These are phyloP conservation scores for Priceomyces medius DNA, from an alignment of 805 yeast species.

Conservation along the genomic window DNA sequence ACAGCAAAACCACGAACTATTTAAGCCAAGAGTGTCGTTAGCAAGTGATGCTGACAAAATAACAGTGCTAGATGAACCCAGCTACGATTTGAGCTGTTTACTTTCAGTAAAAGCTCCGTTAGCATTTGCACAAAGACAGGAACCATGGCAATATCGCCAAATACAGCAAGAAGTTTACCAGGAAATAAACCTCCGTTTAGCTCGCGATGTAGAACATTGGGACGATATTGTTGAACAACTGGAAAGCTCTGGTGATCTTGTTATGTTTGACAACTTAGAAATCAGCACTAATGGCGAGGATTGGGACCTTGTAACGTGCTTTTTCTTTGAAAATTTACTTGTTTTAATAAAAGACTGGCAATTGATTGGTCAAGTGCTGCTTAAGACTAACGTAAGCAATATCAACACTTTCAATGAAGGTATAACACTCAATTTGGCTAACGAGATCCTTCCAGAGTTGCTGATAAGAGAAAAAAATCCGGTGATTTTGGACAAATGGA, in stretches of 20 bases:
- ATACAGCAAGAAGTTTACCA: neutral
- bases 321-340: slow-evolving; percentile 31
- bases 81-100: slow-evolving; percentile 15
- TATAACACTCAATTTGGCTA: slow-evolving; percentile 37
- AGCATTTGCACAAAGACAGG: slow-evolving; percentile 6
- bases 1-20: slow-evolving; percentile 1
- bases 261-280: slow-evolving; percentile 42
- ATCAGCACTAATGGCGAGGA: slow-evolving; percentile 42
- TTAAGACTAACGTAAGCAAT: slow-evolving; percentile 34
- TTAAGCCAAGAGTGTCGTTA: slow-evolving; percentile 11
- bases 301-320: slow-evolving; percentile 40
- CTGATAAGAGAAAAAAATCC: slow-evolving; percentile 28
- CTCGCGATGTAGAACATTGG: slow-evolving; percentile 5
- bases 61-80: slow-evolving; percentile 3
- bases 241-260: slow-evolving; percentile 21
- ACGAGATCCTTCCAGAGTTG: slow-evolving; percentile 45
- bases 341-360: slow-evolving; percentile 23
- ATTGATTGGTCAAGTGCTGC: slow-evolving; percentile 42
- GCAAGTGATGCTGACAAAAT: slow-evolving; percentile 6
- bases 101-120: slow-evolving; percentile 22
- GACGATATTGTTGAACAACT: slow-evolving; percentile 4
- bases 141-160: slow-evolving; percentile 4
- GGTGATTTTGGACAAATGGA: slow-evolving; percentile 43
- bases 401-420: slow-evolving; percentile 22
- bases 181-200: slow-evolving; percentile 12